Conservation (phyloP, 2,329 filamentous ascomycete species). For the Grosmannia huntii region DNA sequence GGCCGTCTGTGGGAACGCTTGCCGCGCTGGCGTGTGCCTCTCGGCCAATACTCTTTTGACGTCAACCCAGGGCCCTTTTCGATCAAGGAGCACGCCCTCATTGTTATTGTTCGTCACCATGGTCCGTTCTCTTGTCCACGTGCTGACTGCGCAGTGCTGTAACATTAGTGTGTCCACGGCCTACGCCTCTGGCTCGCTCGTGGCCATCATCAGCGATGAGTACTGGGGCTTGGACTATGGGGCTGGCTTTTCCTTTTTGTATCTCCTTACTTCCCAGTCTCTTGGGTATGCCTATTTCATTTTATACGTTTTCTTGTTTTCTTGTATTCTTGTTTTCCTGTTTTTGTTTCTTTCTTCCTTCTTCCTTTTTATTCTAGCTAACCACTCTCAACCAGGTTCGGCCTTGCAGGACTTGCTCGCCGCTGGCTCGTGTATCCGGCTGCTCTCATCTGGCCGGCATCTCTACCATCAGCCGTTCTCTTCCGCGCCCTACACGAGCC, state of each 20-base stretch:
- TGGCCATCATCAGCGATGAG: conserved; percentile 6
- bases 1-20: conserved; percentile 40
- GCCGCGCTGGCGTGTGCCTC: conserved; percentile 33
- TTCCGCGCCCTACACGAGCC: conserved; percentile 32
- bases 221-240: conserved; percentile 8
- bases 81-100: conserved; percentile 47
- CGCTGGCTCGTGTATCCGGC: conserved; percentile 39
- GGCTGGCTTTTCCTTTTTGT: conserved; percentile 7
- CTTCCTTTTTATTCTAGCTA: too few species aligned
- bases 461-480: conserved; percentile 32
- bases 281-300: conserved; percentile 23
- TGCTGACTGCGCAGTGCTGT: neutral
- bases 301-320: too few species aligned
- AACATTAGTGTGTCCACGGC: conserved; percentile 6
- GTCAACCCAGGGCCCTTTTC: conserved; percentile 45
- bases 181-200: conserved; percentile 6
- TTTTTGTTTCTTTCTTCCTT: neutral
- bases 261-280: conserved; percentile 34
- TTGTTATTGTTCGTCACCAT: conserved; percentile 26
- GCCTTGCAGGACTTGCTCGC: conserved; percentile 36
- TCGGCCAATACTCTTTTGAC: conserved; percentile 23
- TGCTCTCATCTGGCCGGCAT: conserved; percentile 38
- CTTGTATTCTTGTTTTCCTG: too few species aligned
- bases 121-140: neutral
- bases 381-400: conserved; percentile 23